Evolutionary conservation across 2,329 filamentous ascomycete species (phyloP).

Genomic region (Calonectria pteridis): DNA sequence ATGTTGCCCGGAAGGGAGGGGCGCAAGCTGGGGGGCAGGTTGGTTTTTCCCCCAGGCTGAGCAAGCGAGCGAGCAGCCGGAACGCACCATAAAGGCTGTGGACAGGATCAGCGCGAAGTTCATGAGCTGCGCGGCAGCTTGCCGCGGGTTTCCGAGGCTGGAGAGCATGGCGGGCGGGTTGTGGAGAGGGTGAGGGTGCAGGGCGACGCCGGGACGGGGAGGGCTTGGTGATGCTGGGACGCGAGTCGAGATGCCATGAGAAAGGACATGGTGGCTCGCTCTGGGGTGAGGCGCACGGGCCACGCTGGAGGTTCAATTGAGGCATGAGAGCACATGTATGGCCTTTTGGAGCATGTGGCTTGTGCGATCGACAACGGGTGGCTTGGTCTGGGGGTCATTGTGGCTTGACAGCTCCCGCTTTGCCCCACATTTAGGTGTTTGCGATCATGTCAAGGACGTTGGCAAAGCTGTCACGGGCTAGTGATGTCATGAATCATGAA

Average conservation of each 20-base stretch:
- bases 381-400: neutral
- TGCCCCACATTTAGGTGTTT: constrained; percentile 16
- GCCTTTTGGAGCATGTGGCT: constrained; percentile 7
- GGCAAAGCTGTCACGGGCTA: neutral
- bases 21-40: neutral
- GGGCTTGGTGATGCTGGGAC: constrained; percentile 21
- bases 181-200: neutral
- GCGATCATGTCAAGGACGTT: neutral
- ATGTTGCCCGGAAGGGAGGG: constrained; percentile 25
- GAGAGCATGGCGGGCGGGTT: constrained; percentile 69
- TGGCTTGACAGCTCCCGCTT: neutral
- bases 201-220: neutral
- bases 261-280: constrained; percentile 46
- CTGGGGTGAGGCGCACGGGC: constrained; percentile 29
- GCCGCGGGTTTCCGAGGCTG: constrained; percentile 79
- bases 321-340: constrained; percentile 10
- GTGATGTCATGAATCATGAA: constrained; percentile 48
- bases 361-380: neutral
- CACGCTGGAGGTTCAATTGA: constrained; percentile 23
- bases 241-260: constrained; percentile 22
- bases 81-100: constrained; percentile 86
- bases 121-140: constrained; percentile 83
- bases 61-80: neutral
- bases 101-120: constrained; percentile 93
- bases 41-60: no score